Evolutionary conservation across 2,329 filamentous ascomycete species (phyloP).

Genomic region (Akanthomyces dipterigenus): DNA sequence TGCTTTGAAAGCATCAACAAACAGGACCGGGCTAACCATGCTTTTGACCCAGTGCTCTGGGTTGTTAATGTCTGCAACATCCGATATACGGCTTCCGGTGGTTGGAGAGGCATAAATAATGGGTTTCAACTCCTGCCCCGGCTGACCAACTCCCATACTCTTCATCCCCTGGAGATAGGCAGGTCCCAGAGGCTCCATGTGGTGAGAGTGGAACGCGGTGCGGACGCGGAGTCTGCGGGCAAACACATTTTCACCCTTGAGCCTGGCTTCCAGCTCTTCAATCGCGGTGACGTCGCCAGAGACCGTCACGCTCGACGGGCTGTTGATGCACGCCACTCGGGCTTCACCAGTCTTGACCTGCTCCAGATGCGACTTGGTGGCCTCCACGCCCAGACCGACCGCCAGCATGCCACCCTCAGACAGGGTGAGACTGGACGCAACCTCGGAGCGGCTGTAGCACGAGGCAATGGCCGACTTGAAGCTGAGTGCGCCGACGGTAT

Average conservation of each 20-base stretch:
- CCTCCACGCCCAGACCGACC: background rate
- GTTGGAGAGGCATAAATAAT: too few species aligned
- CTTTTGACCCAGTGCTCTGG: conserved; percentile 20
- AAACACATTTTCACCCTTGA: conserved; percentile 12
- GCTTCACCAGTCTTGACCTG: conserved; percentile 11
- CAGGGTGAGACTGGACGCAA: too few species aligned
- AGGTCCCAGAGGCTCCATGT: conserved; percentile 19
- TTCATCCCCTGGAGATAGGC: too few species aligned
- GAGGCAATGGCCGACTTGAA: conserved; percentile 11
- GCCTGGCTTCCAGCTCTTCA: conserved; percentile 9
- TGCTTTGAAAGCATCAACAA: conserved; percentile 11
- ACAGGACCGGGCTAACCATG: conserved; percentile 20
- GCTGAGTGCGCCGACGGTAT: conserved; percentile 16
- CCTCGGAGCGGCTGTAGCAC: too few species aligned
- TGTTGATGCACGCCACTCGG: conserved; percentile 28
- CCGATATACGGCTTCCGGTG: too few species aligned
- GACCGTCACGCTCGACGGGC: conserved; percentile 25
- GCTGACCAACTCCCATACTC: too few species aligned
- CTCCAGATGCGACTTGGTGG: background rate
- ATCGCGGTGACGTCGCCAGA: conserved; percentile 24
- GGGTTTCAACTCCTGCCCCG: too few species aligned
- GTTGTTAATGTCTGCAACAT: too few species aligned
- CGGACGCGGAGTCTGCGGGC: conserved; percentile 11
- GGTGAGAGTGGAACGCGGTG: conserved; percentile 24
- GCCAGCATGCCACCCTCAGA: background rate